phyloP scores from a whole-genome alignment of 192 early-diverging fungal species.

The Coemansia sp. region DNA sequence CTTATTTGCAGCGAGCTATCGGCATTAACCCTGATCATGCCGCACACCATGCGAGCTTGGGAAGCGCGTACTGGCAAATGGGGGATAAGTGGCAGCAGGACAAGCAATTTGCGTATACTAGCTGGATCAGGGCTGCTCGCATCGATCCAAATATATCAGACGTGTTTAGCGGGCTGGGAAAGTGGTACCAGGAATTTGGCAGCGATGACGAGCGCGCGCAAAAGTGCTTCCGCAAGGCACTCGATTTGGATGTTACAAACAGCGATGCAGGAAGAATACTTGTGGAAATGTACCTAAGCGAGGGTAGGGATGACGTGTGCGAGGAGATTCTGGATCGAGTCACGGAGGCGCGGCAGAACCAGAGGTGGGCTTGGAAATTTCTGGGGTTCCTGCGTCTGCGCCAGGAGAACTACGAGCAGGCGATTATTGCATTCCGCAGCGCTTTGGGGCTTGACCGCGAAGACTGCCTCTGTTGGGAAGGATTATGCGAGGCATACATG shows the following conservation, averaged over 20 bases:
- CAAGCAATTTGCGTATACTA: slow-evolving; percentile 64
- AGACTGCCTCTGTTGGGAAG: slow-evolving; percentile 74
- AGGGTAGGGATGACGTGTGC: slow-evolving; percentile 46
- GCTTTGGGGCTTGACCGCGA: slow-evolving; percentile 74
- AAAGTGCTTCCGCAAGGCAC: slow-evolving; percentile 82
- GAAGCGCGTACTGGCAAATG: slow-evolving; percentile 75
- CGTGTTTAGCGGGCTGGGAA: slow-evolving; percentile 80
- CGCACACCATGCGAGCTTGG: slow-evolving; percentile 66
- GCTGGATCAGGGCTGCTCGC: slow-evolving; percentile 74
- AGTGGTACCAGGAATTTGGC: slow-evolving; percentile 75
- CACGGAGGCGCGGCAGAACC: slow-evolving; percentile 44
- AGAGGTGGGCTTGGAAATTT: slow-evolving; percentile 78
- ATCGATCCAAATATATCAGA: slow-evolving; percentile 62
- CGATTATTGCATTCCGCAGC: slow-evolving; percentile 77
- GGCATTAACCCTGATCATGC: slow-evolving; percentile 56
- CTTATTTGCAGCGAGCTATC: slow-evolving; percentile 59
- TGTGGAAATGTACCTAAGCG: slow-evolving; percentile 63
- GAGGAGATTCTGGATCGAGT: slow-evolving; percentile 27
- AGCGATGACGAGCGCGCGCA: slow-evolving; percentile 68
- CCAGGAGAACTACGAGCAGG: slow-evolving; percentile 52
- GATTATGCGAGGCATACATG: slow-evolving; percentile 74
- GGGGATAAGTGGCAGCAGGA: slow-evolving; percentile 66
- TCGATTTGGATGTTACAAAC: slow-evolving; percentile 69
- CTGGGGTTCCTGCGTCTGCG: slow-evolving; percentile 75
- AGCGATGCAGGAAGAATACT: slow-evolving; percentile 68